These are phyloP conservation scores for Dendrobium officinale DNA, from an alignment of 106 monocot genomes.

Conservation along the genomic window DNA sequence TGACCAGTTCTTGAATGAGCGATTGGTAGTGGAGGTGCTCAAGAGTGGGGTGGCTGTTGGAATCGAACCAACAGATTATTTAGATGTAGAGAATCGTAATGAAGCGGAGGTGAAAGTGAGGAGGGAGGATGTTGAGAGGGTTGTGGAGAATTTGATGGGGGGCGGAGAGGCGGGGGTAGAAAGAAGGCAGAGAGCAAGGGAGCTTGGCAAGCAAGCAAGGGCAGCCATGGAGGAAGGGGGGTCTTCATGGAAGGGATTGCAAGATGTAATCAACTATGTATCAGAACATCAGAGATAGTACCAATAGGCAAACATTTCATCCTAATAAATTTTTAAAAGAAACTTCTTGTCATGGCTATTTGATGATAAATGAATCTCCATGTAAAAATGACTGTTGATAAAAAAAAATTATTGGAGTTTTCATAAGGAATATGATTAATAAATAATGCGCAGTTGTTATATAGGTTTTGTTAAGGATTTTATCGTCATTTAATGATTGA, in stretches of 20 bases:
- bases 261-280: not conserved
- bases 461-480: too few species aligned
- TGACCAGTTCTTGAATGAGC: constrained; percentile 1
- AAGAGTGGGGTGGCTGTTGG: not conserved
- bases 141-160: not conserved
- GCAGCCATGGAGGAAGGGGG: not conserved
- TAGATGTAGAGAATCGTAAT: not conserved
- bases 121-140: not conserved
- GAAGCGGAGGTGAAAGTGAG: not conserved
- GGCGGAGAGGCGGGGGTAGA: not conserved
- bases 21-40: not conserved
- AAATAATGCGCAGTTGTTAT: too few species aligned
- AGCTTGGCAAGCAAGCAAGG: not conserved
- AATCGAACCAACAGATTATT: not conserved
- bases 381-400: too few species aligned
- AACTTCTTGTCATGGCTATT: too few species aligned
- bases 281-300: too few species aligned
- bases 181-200: not conserved
- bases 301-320: too few species aligned
- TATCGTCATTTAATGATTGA: too few species aligned
- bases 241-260: not conserved
- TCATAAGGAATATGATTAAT: too few species aligned
- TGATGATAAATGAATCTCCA: too few species aligned
- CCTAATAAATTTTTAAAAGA: too few species aligned
- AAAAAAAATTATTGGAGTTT: too few species aligned